Evolutionary conservation across 1,284 basidiomycete genomes (phyloP).

Genomic region (Rhodotorula sp.): DNA sequence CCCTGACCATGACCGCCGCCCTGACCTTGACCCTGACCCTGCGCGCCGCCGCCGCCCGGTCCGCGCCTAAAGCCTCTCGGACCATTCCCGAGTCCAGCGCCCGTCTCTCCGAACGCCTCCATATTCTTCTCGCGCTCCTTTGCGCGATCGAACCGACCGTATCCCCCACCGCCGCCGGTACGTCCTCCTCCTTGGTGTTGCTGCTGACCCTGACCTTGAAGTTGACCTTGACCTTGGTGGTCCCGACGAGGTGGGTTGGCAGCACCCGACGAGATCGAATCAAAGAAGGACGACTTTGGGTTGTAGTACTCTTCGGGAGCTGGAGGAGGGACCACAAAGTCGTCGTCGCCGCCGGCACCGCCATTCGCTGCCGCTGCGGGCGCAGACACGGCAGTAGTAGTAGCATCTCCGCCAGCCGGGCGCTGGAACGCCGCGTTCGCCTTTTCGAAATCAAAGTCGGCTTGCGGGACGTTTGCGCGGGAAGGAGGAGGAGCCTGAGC

Average conservation of each 20-base stretch:
- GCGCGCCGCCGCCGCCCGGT: constrained; percentile 10
- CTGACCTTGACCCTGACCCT: not conserved
- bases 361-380: not conserved
- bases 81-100: constrained; percentile 17
- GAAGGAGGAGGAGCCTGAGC: constrained; percentile 1
- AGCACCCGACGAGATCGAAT: constrained; percentile 42
- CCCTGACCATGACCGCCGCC: constrained; percentile 1
- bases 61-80: constrained; percentile 14
- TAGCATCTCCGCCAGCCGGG: constrained; percentile 15
- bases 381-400: not conserved
- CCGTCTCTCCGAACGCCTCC: constrained; percentile 44
- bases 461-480: constrained; percentile 27
- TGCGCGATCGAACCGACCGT: constrained; percentile 38
- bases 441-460: constrained; percentile 46
- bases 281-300: constrained; percentile 45
- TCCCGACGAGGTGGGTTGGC: not conserved
- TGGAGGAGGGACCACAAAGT: constrained; percentile 35
- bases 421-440: constrained; percentile 45
- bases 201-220: constrained; percentile 1
- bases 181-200: constrained; percentile 15
- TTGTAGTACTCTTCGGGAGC: constrained; percentile 39
- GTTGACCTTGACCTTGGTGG: not conserved
- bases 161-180: constrained; percentile 22
- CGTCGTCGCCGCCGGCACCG: constrained; percentile 14
- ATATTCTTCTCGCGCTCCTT: constrained; percentile 44